These are phyloP conservation scores for Neospora caninum DNA, from an alignment of 169 alveolate species.

Conservation along the genomic window DNA sequence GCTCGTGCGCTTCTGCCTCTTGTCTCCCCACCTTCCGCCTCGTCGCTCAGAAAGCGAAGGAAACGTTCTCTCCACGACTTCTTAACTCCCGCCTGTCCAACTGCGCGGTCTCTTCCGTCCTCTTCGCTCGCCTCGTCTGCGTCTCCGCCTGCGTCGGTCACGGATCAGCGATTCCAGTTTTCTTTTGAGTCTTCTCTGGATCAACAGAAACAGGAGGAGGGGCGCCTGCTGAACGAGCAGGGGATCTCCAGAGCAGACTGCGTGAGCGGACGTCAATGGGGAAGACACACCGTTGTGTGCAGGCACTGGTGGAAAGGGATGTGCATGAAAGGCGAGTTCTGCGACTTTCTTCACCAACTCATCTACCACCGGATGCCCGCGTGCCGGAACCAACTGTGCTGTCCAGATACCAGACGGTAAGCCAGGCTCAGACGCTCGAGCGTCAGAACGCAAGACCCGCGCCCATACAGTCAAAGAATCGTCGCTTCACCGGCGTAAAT, in stretches of 20 bases:
- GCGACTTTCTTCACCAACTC: slow-evolving; percentile 91
- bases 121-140: background rate
- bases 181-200: slow-evolving; percentile 15
- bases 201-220: slow-evolving; percentile 46
- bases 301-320: slow-evolving; percentile 92
- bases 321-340: slow-evolving; percentile 93
- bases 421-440: background rate
- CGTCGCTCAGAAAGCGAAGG: background rate
- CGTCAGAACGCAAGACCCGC: too few relatives aligned
- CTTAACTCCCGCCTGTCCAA: background rate
- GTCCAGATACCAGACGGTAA: slow-evolving; percentile 33
- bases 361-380: slow-evolving; percentile 63
- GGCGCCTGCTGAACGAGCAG: slow-evolving; percentile 27
- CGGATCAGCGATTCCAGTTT: background rate
- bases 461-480: too few relatives aligned
- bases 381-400: slow-evolving; percentile 53
- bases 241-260: slow-evolving; percentile 30
- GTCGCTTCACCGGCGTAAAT: too few relatives aligned
- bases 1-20: background rate
- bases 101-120: background rate
- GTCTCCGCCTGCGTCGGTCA: background rate
- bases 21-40: background rate
- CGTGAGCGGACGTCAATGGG: slow-evolving; percentile 40
- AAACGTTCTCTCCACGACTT: background rate
- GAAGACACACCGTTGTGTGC: slow-evolving; percentile 91